Evolutionary conservation across 1,139 yeast species (phyloP).

Genomic region (Pichia sp.): DNA sequence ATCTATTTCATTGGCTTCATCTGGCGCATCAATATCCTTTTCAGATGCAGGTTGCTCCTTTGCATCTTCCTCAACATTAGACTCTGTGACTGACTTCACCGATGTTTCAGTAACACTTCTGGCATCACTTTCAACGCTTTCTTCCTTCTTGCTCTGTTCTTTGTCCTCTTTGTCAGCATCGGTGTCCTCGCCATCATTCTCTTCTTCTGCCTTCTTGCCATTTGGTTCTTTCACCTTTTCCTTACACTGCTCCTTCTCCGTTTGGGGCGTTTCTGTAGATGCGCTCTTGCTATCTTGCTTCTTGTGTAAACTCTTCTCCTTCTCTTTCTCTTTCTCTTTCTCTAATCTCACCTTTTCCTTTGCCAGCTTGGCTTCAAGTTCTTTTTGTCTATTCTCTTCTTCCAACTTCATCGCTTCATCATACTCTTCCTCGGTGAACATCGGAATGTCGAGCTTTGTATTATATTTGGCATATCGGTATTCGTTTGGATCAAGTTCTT

Average conservation of each 20-base stretch:
- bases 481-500: slow-evolving; percentile 39
- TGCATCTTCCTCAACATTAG: neutral
- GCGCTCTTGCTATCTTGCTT: neutral
- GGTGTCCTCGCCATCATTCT: neutral
- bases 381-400: slow-evolving; percentile 2
- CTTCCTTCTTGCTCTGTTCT: neutral
- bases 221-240: neutral
- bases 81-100: neutral
- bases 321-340: slow-evolving; percentile 8
- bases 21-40: neutral
- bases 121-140: neutral
- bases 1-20: neutral
- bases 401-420: slow-evolving; percentile 28
- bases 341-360: slow-evolving; percentile 10
- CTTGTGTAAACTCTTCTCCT: neutral
- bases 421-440: slow-evolving; percentile 64
- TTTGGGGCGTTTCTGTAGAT: too few relatives aligned
- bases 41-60: neutral
- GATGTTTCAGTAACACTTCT: neutral
- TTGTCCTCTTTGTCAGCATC: neutral
- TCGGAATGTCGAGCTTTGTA: slow-evolving; percentile 65
- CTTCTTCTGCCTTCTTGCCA: neutral
- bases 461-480: slow-evolving; percentile 76
- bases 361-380: slow-evolving; percentile 2
- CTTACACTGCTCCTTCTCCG: too few relatives aligned